These are phyloP conservation scores for Trichoderma koningiopsis DNA, from an alignment of 2,329 filamentous ascomycete species.

Conservation along the genomic window DNA sequence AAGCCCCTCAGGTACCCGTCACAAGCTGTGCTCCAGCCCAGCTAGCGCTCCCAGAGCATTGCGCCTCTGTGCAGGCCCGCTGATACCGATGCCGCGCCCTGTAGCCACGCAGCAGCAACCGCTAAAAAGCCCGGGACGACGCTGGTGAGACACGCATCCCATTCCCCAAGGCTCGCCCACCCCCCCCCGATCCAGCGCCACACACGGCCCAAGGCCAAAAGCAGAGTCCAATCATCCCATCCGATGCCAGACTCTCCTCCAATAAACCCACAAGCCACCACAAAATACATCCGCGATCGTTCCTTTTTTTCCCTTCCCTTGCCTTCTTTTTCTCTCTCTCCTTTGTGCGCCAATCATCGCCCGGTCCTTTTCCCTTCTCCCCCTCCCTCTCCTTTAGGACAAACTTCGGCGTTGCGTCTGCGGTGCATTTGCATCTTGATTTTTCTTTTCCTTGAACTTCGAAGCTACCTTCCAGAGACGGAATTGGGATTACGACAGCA, in stretches of 20 bases:
- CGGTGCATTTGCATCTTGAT: constrained; percentile 20
- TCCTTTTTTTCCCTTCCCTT: constrained; percentile 6
- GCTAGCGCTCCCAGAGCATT: constrained; percentile 19
- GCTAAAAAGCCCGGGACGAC: background rate
- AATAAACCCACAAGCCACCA: constrained; percentile 20
- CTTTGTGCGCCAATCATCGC: background rate
- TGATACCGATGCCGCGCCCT: constrained; percentile 17
- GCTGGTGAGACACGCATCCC: constrained; percentile 20
- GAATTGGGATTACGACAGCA: background rate
- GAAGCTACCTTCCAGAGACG: constrained; percentile 1
- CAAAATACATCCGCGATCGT: constrained; percentile 15
- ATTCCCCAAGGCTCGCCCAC: background rate
- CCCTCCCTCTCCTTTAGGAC: background rate
- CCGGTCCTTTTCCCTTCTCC: background rate
- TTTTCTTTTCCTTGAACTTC: constrained; percentile 5
- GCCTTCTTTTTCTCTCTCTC: background rate
- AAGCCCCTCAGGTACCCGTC: constrained; percentile 24
- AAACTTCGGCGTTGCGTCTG: constrained; percentile 15
- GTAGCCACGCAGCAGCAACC: constrained; percentile 5
- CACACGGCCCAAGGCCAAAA: background rate
- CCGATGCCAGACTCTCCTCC: background rate
- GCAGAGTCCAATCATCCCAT: background rate
- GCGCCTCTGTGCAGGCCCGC: constrained; percentile 21
- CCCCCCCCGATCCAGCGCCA: constrained; percentile 11
- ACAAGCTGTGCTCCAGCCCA: background rate